Evolutionary conservation across 805 yeast genomes (phyloP), one percentile per base, ranked within the genome.

Genomic region (Saccharomycopsis guyanensis): DNA sequence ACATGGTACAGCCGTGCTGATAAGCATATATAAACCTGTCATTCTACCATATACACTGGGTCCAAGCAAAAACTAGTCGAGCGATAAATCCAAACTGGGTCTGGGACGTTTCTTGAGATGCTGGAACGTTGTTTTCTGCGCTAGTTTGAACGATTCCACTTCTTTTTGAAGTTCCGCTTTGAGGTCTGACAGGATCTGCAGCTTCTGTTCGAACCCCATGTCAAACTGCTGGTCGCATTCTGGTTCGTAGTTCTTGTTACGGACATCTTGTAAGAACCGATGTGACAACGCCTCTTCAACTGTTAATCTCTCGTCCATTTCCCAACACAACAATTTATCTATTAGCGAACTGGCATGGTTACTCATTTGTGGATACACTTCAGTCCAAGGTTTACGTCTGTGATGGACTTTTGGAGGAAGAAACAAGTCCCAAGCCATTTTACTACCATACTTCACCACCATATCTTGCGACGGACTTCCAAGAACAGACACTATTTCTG

Each of bases 391-490:
- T 32, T 64, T 57, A 38, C 66, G 62, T 29, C 57, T 60, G 52
- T 63, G 72, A 38, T 66, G 72, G 1, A 72, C 69, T 37, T 66
- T 62, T 2, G 76, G 71, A 1, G 68, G 65, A 4, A 65, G 55
- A 42, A 75, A 69, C 46, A 70, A 57, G 16, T 72, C 74, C 68
- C 71, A 69, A 1, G 78, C 72, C 36, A 64, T 62, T 2, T 67
- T 58, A 0, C 79, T 66, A 1, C 73, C 73, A 60, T 66, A 76
- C n/a, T 59, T 57, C 18, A 56, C 37, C 5, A 78, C 60, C 2
- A 75, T 59, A 2, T 66, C 71, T 25, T 62, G 66, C 0, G 79
- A 61, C 0, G 96, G 96, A 0, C 79, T 64, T 0, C 96, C 97
- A 42, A 87, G 62, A 0, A 83, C 70, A 56, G 77, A 76, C 45